Percentiles rank a stretch among this genome's conserved stretches.
Evolutionary conservation across 768 basidiomycete genomes (phyloP).

Genomic region (Chalciporus piperatus): DNA sequence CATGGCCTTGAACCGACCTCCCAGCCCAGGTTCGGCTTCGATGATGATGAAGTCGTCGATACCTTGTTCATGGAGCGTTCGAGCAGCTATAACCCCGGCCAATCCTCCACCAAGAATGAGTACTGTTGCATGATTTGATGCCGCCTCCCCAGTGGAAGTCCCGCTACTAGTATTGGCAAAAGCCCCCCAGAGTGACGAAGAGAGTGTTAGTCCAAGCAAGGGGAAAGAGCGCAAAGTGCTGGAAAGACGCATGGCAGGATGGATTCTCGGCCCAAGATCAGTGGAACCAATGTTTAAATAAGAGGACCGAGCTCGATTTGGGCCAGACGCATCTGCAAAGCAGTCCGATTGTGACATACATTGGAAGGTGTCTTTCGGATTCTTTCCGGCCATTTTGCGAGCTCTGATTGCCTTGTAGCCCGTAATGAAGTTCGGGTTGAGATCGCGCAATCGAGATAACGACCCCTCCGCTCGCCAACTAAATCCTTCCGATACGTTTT

Average conservation of each 20-base stretch:
- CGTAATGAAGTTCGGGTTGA: too few species aligned
- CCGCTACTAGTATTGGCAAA: background rate
- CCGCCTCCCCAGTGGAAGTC: background rate
- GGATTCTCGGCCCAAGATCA: background rate
- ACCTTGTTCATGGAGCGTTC: constrained; percentile 50
- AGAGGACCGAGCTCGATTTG: too few species aligned
- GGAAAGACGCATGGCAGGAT: background rate
- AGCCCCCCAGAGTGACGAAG: background rate
- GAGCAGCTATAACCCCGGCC: constrained; percentile 63
- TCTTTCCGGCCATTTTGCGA: too few species aligned
- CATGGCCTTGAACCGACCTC: constrained; percentile 55
- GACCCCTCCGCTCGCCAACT: too few species aligned
- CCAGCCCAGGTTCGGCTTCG: constrained; percentile 56
- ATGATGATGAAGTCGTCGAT: constrained; percentile 58
- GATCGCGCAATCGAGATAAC: too few species aligned
- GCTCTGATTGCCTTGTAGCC: too few species aligned
- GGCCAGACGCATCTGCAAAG: too few species aligned
- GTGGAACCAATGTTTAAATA: too few species aligned
- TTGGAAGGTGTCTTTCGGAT: too few species aligned
- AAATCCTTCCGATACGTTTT: too few species aligned
- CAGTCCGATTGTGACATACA: too few species aligned
- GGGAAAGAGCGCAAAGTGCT: background rate
- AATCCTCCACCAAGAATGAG: constrained; percentile 70
- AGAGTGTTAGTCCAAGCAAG: background rate
- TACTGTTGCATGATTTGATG: constrained; percentile 32